Conservation (phyloP, 805 yeast genomes). For the Candida taoyuanica region DNA sequence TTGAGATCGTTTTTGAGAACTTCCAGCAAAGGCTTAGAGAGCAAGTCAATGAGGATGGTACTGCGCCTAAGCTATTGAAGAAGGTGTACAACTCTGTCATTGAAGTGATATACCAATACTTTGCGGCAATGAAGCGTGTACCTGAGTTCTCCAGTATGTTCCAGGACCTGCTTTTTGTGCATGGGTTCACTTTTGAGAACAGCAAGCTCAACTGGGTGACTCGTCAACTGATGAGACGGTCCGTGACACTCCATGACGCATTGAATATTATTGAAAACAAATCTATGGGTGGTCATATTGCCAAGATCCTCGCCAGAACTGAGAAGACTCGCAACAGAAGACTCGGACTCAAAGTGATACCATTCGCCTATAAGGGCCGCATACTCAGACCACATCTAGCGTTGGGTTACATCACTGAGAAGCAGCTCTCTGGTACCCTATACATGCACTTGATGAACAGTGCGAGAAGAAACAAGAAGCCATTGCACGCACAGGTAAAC, state of each 20-base stretch:
- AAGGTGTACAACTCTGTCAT: conserved; percentile 22
- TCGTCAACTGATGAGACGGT: conserved; percentile 24
- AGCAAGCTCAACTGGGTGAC: conserved; percentile 30
- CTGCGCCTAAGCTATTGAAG: conserved; percentile 21
- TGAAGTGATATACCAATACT: conserved; percentile 9
- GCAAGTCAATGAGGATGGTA: conserved; percentile 13
- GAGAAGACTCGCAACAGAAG: conserved; percentile 14
- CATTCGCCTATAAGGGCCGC: conserved; percentile 23
- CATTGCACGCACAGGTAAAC: conserved; percentile 12
- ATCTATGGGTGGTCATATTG: conserved; percentile 35
- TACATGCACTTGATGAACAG: conserved; percentile 23
- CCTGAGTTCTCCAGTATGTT: conserved; percentile 11
- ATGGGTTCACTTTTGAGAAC: conserved; percentile 29
- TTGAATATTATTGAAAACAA: conserved; percentile 28
- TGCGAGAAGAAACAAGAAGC: conserved; percentile 8
- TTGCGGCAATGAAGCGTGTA: conserved; percentile 3
- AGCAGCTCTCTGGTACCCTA: conserved; percentile 20
- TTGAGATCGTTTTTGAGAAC: conserved; percentile 24
- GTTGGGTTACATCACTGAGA: conserved; percentile 24
- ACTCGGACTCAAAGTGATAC: conserved; percentile 15
- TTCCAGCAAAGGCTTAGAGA: conserved; percentile 21
- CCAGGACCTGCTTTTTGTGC: conserved; percentile 23
- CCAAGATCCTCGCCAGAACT: conserved; percentile 10
- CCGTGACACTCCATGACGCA: conserved; percentile 28
- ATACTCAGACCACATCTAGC: conserved; percentile 26